Evolutionary conservation across 345 rosid genomes (phyloP).

Genomic region (Hibiscus trionum): DNA sequence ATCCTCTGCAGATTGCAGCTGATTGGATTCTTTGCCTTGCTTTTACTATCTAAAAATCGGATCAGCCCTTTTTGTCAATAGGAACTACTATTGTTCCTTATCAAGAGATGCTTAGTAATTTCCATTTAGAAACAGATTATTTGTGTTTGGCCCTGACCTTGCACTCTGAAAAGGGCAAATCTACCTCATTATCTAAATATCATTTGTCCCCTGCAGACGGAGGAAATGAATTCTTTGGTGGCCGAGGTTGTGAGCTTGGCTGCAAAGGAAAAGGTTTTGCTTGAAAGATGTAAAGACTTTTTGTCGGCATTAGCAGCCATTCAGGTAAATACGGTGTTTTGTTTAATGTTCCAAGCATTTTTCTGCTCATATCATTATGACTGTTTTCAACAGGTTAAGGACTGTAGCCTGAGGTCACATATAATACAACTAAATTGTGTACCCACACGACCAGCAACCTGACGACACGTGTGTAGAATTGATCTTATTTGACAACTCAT

Average conservation of each 20-base stretch:
- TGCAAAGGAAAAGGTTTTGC: slow-evolving; percentile 57
- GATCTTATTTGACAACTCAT: slow-evolving; percentile 60
- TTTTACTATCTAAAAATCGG: not conserved
- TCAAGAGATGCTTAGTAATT: not conserved
- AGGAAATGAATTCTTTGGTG: slow-evolving; percentile 53
- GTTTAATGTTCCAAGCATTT: not conserved
- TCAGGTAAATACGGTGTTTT: slow-evolving; percentile 44
- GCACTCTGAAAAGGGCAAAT: not conserved
- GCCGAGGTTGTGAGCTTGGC: slow-evolving; percentile 57
- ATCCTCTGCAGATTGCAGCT: not conserved
- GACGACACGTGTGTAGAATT: slow-evolving; percentile 62
- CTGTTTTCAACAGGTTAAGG: slow-evolving; percentile 49
- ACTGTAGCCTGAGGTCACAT: slow-evolving; percentile 85
- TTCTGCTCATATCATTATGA: slow-evolving; percentile 2
- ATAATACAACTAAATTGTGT: slow-evolving; percentile 55
- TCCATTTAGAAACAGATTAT: not conserved
- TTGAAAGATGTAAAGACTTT: slow-evolving; percentile 58
- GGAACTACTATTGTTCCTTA: not conserved
- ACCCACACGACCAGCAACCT: slow-evolving; percentile 42
- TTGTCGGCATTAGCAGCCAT: slow-evolving; percentile 58
- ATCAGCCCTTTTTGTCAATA: not conserved
- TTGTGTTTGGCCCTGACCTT: too few species aligned
- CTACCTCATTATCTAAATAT: not conserved
- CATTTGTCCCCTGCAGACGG: slow-evolving; percentile 46
- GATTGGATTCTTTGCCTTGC: not conserved